Evolutionary conservation across 2,329 filamentous ascomycete species (phyloP).

Genomic region (Hirsutella minnesotensis): DNA sequence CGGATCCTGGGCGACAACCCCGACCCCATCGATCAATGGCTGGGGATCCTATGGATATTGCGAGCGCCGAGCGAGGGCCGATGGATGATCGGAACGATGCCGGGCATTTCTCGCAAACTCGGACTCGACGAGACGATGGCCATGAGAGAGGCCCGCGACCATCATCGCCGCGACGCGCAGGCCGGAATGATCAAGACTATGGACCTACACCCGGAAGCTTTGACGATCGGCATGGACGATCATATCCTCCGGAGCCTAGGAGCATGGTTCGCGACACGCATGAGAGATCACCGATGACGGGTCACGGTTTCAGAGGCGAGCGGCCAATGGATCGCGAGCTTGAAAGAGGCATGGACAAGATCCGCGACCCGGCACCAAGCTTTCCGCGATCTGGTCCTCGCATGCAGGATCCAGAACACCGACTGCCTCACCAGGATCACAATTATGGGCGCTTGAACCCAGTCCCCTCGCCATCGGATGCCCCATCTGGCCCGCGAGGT

Average conservation of each 20-base stretch:
- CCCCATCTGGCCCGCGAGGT: conserved; percentile 45
- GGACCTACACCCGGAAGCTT: conserved; percentile 22
- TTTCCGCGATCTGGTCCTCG: conserved; percentile 24
- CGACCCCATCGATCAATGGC: conserved; percentile 16
- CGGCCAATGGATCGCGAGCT: conserved; percentile 26
- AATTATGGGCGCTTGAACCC: conserved; percentile 51
- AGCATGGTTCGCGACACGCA: conserved; percentile 17
- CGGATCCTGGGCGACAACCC: conserved; percentile 16
- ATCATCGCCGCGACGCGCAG: conserved; percentile 36
- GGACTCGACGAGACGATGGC: conserved; percentile 29
- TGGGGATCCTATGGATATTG: conserved; percentile 20
- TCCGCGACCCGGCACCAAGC: conserved; percentile 23
- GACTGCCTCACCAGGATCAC: conserved; percentile 41
- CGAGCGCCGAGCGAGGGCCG: conserved; percentile 37
- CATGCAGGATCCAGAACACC: conserved; percentile 37
- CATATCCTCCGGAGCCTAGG: conserved; percentile 23
- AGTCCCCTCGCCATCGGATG: conserved; percentile 31
- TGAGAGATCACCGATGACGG: conserved; percentile 18
- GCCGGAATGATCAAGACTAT: conserved; percentile 19
- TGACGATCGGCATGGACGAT: conserved; percentile 36
- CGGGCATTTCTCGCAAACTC: conserved; percentile 15
- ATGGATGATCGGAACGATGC: conserved; percentile 26
- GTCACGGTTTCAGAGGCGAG: conserved; percentile 19
- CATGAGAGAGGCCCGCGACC: conserved; percentile 27
- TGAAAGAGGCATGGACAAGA: conserved; percentile 22